These are phyloP conservation scores for Emmonsiellopsis sp. DNA, from an alignment of 2,329 filamentous ascomycete species.

Conservation along the genomic window DNA sequence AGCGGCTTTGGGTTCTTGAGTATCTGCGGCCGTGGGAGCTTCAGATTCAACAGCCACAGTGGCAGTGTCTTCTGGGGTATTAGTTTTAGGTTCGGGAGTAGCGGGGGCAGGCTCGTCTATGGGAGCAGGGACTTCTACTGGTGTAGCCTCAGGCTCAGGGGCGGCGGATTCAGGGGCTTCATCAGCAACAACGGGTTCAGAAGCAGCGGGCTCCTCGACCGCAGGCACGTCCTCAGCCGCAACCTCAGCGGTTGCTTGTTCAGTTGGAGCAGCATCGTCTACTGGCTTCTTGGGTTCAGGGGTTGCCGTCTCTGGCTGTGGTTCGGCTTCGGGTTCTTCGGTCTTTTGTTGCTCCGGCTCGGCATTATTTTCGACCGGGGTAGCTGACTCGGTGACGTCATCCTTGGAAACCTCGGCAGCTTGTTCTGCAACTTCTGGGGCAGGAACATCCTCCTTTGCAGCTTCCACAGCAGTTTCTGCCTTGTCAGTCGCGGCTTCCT, in stretches of 20 bases:
- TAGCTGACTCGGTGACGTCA: background rate
- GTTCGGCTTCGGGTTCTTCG: background rate
- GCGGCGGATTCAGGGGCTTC: background rate
- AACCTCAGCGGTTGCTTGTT: conserved; percentile 2
- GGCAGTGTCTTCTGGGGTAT: background rate
- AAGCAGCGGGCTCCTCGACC: conserved; percentile 1
- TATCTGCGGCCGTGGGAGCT: background rate
- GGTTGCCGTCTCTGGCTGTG: background rate
- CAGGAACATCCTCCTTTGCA: background rate
- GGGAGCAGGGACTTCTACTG: background rate
- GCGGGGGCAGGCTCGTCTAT: background rate
- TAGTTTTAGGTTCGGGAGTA: background rate
- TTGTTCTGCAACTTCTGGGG: background rate
- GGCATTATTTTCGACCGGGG: background rate
- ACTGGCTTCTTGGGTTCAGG: background rate
- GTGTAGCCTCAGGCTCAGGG: background rate
- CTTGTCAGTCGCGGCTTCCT: background rate
- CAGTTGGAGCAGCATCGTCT: background rate
- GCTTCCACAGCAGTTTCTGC: background rate
- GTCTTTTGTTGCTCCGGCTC: conserved; percentile 1
- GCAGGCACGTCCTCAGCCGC: conserved; percentile 4
- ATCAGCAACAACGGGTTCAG: background rate
- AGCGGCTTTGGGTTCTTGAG: background rate
- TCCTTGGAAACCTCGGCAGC: conserved; percentile 1
- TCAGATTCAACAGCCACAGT: background rate